phyloP scores from a whole-genome alignment of 306 rosid species.

The Mimosa pudica region DNA sequence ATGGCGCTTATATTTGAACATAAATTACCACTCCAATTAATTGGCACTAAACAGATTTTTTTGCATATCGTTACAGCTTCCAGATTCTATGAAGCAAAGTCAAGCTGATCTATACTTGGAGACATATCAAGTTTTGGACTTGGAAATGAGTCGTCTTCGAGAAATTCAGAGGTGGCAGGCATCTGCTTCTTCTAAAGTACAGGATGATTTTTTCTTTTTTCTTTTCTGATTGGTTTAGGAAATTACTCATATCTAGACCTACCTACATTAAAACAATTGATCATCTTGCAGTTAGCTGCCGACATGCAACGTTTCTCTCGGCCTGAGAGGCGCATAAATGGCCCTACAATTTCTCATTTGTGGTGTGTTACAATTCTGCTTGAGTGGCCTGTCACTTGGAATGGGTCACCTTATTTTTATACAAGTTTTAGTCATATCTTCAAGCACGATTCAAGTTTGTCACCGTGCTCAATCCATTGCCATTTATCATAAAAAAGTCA shows the following conservation, averaged over 20 bases:
- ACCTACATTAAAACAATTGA: constrained; percentile 26
- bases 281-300: constrained; percentile 78
- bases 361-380: constrained; percentile 58
- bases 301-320: constrained; percentile 99
- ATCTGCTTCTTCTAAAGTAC: constrained; percentile 89
- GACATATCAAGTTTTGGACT: constrained; percentile 96
- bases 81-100: constrained; percentile 99
- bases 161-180: constrained; percentile 98
- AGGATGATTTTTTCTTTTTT: neutral
- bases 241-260: constrained; percentile 23
- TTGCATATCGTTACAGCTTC: constrained; percentile 63
- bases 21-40: neutral
- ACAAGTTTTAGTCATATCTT: constrained; percentile 15
- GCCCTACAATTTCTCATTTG: constrained; percentile 92
- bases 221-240: constrained; percentile 14
- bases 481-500: neutral
- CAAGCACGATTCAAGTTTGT: neutral
- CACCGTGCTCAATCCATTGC: neutral
- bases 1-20: neutral
- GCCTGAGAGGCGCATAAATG: constrained; percentile 97
- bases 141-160: constrained; percentile 98
- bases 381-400: constrained; percentile 7
- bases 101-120: constrained; percentile 96
- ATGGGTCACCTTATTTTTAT: constrained; percentile 16
- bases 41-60: constrained; percentile 4